Conservation (phyloP, 495 filamentous ascomycete genomes). For the Daldinia concentrica region DNA sequence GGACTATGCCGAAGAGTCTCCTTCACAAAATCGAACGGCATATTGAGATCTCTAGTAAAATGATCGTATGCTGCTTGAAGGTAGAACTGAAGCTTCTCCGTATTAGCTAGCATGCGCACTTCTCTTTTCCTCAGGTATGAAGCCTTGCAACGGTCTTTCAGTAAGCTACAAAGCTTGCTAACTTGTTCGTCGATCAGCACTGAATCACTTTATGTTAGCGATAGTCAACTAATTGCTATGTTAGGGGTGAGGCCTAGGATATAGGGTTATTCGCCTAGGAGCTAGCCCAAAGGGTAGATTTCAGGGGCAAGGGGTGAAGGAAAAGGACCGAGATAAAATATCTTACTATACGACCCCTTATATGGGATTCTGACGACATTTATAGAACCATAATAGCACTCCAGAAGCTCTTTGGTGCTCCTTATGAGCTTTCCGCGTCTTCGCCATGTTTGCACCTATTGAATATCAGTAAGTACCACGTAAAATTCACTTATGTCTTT, state of each 20-base stretch:
- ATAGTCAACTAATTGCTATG: background rate
- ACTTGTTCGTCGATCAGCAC: constrained; percentile 61
- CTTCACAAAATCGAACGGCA: constrained; percentile 66
- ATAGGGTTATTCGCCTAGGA: constrained; percentile 3
- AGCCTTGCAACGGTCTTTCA: constrained; percentile 50
- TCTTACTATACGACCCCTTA: constrained; percentile 54
- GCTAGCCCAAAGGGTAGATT: too few relatives aligned
- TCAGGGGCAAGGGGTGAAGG: background rate
- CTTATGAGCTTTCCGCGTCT: constrained; percentile 40
- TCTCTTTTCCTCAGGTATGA: constrained; percentile 53
- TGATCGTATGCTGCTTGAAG: constrained; percentile 65
- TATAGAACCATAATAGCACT: constrained; percentile 64
- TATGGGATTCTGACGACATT: constrained; percentile 62
- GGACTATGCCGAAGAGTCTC: constrained; percentile 57
- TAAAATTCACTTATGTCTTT: background rate
- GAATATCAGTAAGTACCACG: constrained; percentile 11
- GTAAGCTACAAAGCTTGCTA: constrained; percentile 54
- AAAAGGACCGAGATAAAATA: background rate
- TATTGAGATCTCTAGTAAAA: constrained; percentile 60
- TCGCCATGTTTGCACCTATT: constrained; percentile 39
- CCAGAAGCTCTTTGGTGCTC: constrained; percentile 59
- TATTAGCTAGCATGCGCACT: constrained; percentile 58
- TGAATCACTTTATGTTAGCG: constrained; percentile 17
- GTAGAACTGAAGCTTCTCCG: constrained; percentile 61
- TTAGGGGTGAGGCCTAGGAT: background rate